phyloP scores from a whole-genome alignment of 2,329 filamentous ascomycete genomes.

The Aspergillus sp. region DNA sequence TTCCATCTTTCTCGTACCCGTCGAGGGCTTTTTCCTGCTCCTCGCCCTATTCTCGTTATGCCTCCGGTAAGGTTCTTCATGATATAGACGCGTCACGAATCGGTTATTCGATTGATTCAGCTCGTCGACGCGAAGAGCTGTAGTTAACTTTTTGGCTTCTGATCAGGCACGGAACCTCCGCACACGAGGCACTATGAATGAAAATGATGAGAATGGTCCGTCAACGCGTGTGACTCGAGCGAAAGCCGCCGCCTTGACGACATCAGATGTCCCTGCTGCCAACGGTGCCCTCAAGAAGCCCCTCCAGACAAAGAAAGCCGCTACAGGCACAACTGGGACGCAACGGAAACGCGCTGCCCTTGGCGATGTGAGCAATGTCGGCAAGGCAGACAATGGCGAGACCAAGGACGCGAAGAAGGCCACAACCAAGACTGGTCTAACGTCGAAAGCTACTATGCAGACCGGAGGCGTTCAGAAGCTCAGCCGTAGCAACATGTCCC shows the following conservation, averaged over 20 bases:
- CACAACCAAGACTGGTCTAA: conserved; percentile 63
- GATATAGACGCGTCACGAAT: conserved; percentile 17
- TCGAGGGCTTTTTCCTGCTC: conserved; percentile 20
- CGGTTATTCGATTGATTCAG: neutral
- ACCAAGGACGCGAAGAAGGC: conserved; percentile 72
- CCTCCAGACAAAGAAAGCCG: conserved; percentile 69
- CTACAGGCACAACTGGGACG: conserved; percentile 47
- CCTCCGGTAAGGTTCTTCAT: conserved; percentile 53
- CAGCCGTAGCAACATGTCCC: conserved; percentile 59
- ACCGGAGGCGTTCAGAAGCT: conserved; percentile 79
- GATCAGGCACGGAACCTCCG: conserved; percentile 67
- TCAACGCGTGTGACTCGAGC: conserved; percentile 88
- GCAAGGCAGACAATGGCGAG: conserved; percentile 63
- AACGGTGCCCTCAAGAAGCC: conserved; percentile 65
- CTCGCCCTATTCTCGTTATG: conserved; percentile 47
- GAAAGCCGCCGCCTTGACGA: conserved; percentile 71
- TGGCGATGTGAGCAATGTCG: conserved; percentile 93
- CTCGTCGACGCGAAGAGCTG: neutral
- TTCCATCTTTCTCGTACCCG: conserved; percentile 22
- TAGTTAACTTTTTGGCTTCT: conserved; percentile 40
- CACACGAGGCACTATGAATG: conserved; percentile 76
- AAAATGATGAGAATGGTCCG: conserved; percentile 87
- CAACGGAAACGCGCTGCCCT: conserved; percentile 78
- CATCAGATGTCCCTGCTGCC: conserved; percentile 47
- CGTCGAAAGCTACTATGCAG: conserved; percentile 75